Conservation (phyloP, 805 yeast genomes). For the Dipodascus albidus region DNA sequence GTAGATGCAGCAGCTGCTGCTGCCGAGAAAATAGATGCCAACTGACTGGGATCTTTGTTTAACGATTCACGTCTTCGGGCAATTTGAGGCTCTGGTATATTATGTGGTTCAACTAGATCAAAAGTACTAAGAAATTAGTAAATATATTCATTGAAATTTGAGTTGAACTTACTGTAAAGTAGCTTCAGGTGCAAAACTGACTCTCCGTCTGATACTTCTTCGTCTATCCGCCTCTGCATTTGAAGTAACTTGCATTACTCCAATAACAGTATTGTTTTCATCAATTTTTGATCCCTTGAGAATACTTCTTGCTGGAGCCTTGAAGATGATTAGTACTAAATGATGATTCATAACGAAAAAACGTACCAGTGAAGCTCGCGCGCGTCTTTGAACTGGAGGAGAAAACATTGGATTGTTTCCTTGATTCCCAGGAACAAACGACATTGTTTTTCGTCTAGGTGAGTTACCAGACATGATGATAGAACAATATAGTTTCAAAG, state of each 20-base stretch:
- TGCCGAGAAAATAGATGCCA: neutral
- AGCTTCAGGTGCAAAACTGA: slow-evolving; percentile 60
- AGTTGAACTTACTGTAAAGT: neutral
- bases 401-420: neutral
- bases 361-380: neutral
- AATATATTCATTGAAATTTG: too few relatives aligned
- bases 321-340: neutral
- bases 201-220: slow-evolving; percentile 37
- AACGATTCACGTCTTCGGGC: neutral
- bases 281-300: slow-evolving; percentile 22
- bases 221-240: slow-evolving; percentile 4
- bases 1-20: neutral
- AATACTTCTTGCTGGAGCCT: slow-evolving; percentile 30
- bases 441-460: neutral
- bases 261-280: slow-evolving; percentile 27
- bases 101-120: neutral
- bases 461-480: neutral
- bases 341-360: neutral
- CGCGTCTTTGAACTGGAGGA: neutral
- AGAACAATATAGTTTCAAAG: too few relatives aligned
- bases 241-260: slow-evolving; percentile 21
- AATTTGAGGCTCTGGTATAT: neutral
- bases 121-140: neutral
- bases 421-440: neutral
- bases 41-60: neutral